Percentiles rank a stretch among this genome's conserved stretches.
Conservation (phyloP, 306 rosid species). For the Medicago ruthenica region DNA sequence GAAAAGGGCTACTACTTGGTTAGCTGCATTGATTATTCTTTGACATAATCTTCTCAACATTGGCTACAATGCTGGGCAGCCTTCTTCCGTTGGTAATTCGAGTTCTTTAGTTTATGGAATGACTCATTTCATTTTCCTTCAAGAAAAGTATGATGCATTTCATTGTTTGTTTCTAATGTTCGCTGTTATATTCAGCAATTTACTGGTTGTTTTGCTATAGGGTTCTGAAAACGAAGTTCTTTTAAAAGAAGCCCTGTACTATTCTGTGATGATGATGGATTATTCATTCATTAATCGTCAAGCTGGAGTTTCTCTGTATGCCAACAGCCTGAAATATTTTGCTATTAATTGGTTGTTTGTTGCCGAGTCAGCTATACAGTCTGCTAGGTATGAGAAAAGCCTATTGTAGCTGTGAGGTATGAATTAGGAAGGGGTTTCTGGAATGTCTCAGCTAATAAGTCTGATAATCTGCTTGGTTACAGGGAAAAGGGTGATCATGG, state of each 20-base stretch:
- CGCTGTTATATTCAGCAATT: slow-evolving; percentile 31
- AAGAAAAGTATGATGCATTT: slow-evolving; percentile 10
- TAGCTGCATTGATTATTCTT: slow-evolving; percentile 37
- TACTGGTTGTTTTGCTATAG: slow-evolving; percentile 49
- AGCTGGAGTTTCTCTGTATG: slow-evolving; percentile 48
- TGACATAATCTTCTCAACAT: slow-evolving; percentile 31
- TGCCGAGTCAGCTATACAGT: slow-evolving; percentile 66
- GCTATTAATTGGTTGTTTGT: slow-evolving; percentile 72
- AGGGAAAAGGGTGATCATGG: slow-evolving; percentile 67
- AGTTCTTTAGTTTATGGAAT: slow-evolving; percentile 30
- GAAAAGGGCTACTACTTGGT: slow-evolving; percentile 38
- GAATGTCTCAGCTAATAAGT: slow-evolving; percentile 43
- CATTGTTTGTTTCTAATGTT: neutral
- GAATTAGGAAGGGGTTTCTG: slow-evolving; percentile 20
- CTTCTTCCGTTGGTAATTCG: slow-evolving; percentile 37
- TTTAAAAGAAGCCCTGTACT: slow-evolving; percentile 60
- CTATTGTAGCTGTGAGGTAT: slow-evolving; percentile 38
- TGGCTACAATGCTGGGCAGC: slow-evolving; percentile 29
- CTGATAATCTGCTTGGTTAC: slow-evolving; percentile 50
- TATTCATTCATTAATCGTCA: slow-evolving; percentile 58
- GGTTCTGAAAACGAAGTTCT: slow-evolving; percentile 59
- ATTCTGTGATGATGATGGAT: slow-evolving; percentile 59
- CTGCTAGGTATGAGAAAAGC: slow-evolving; percentile 61
- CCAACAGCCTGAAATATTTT: slow-evolving; percentile 57
- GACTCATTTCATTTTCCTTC: slow-evolving; percentile 26